These are phyloP conservation scores for Alternaria burnsii DNA, from an alignment of 2,329 filamentous ascomycete genomes.

Conservation along the genomic window DNA sequence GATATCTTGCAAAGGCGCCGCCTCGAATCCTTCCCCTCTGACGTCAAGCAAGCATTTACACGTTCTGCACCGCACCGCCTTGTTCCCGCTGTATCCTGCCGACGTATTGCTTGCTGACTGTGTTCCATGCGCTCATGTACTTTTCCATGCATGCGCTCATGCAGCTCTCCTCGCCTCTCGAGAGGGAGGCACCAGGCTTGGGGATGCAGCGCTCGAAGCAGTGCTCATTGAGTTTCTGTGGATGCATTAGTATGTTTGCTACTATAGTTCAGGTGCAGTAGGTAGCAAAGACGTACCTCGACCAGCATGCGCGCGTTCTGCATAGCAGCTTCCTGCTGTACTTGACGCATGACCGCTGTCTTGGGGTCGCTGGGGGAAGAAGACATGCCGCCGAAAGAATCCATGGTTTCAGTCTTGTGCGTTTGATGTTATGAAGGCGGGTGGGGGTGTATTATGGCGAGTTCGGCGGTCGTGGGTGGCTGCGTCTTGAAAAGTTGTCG, in stretches of 20 bases:
- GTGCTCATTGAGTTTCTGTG: constrained; percentile 62
- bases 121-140: constrained; percentile 64
- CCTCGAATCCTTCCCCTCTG: not conserved
- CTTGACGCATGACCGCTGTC: constrained; percentile 60
- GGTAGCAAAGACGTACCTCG: constrained; percentile 36
- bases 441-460: not conserved
- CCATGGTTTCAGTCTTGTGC: constrained; percentile 33
- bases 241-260: not conserved
- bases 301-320: constrained; percentile 61
- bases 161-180: constrained; percentile 59
- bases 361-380: constrained; percentile 53
- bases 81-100: constrained; percentile 57
- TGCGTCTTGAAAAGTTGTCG: constrained; percentile 35
- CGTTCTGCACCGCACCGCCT: constrained; percentile 14
- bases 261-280: not conserved
- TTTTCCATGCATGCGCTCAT: constrained; percentile 64
- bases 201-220: constrained; percentile 65
- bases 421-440: constrained; percentile 4
- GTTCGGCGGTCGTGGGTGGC: constrained; percentile 7
- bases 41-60: constrained; percentile 11
- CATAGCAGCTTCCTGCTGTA: constrained; percentile 62
- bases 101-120: constrained; percentile 60
- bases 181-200: constrained; percentile 60
- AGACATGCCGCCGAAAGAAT: constrained; percentile 44
- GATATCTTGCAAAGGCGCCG: not conserved